These are phyloP conservation scores for Arachis monticola DNA, from an alignment of 331 rosid genomes.

Conservation along the genomic window DNA sequence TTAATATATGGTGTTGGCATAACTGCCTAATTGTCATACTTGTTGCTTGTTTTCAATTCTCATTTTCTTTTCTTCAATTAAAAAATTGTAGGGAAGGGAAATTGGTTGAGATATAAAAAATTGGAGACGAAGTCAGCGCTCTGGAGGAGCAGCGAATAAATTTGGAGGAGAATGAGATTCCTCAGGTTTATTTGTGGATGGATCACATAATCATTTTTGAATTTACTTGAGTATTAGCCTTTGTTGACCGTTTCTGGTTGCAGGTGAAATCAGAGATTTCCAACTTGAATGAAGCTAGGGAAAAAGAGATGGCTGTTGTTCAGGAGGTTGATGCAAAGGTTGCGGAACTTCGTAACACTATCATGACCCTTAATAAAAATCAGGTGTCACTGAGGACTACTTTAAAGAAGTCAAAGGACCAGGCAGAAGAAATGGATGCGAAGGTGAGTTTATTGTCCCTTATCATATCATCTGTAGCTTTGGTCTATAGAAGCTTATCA, in stretches of 20 bases:
- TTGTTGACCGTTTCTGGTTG: constrained; percentile 4
- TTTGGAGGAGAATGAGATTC: constrained; percentile 57
- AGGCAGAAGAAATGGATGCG: constrained; percentile 65
- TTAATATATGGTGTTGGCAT: not conserved
- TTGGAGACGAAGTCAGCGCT: constrained; percentile 56
- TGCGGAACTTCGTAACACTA: constrained; percentile 69
- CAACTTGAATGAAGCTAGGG: constrained; percentile 63
- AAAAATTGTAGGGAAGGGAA: constrained; percentile 54
- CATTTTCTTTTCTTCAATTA: not conserved
- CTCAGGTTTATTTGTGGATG: constrained; percentile 53
- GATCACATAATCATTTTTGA: not conserved
- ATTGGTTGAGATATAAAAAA: constrained; percentile 51
- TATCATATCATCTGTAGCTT: constrained; percentile 27
- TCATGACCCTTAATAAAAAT: constrained; percentile 66
- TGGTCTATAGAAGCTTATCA: constrained; percentile 1
- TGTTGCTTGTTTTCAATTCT: not conserved
- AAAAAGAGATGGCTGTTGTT: constrained; percentile 70
- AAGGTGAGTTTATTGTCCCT: constrained; percentile 59
- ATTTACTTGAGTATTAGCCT: not conserved
- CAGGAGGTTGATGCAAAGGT: constrained; percentile 77
- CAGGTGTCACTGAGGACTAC: constrained; percentile 69
- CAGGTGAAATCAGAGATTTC: constrained; percentile 74
- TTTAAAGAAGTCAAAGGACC: constrained; percentile 70
- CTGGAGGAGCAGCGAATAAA: constrained; percentile 54
- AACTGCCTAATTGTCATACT: not conserved